Percentiles rank a stretch among this genome's conserved stretches.
phyloP scores from a whole-genome alignment of 202 grass and related monocot species.

The Schoenoplectus triqueter region DNA sequence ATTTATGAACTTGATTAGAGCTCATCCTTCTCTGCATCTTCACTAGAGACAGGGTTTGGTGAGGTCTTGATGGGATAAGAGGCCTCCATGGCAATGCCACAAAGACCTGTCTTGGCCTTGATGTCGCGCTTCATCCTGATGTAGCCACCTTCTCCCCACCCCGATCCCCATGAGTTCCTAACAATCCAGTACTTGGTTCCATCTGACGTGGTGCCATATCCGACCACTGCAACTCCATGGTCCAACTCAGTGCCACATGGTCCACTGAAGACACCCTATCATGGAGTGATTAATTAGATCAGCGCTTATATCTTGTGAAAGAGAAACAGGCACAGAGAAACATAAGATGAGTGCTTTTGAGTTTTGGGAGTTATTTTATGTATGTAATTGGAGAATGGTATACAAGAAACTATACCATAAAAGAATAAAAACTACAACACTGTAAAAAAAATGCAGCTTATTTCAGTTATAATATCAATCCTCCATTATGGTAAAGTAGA shows the following conservation, averaged over 20 bases:
- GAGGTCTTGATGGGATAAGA: slow-evolving; percentile 47
- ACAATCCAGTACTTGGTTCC: slow-evolving; percentile 48
- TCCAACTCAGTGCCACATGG: slow-evolving; percentile 37
- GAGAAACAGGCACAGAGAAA: background rate
- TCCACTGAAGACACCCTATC: slow-evolving; percentile 45
- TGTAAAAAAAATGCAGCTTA: too few relatives aligned
- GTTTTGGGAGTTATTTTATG: too few relatives aligned
- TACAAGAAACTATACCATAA: too few relatives aligned
- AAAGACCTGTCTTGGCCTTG: slow-evolving; percentile 23
- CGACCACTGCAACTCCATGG: slow-evolving; percentile 43
- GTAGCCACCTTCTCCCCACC: slow-evolving; percentile 43
- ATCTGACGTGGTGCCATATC: slow-evolving; percentile 26
- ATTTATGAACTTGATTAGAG: background rate
- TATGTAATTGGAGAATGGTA: too few relatives aligned
- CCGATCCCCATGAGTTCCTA: slow-evolving; percentile 42
- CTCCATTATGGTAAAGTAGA: background rate
- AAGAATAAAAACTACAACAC: too few relatives aligned
- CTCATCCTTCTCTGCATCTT: slow-evolving; percentile 8
- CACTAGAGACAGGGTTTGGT: background rate
- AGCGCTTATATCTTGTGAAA: background rate
- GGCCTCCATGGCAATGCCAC: slow-evolving; percentile 47
- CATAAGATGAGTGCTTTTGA: too few relatives aligned
- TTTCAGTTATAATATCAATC: too few relatives aligned
- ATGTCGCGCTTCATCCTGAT: slow-evolving; percentile 44
- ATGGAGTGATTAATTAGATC: background rate